A percentile compares a stretch with the other conserved stretches of the same genome.
Conservation (phyloP, 441 rosid species). For the Corymbia calophylla region DNA sequence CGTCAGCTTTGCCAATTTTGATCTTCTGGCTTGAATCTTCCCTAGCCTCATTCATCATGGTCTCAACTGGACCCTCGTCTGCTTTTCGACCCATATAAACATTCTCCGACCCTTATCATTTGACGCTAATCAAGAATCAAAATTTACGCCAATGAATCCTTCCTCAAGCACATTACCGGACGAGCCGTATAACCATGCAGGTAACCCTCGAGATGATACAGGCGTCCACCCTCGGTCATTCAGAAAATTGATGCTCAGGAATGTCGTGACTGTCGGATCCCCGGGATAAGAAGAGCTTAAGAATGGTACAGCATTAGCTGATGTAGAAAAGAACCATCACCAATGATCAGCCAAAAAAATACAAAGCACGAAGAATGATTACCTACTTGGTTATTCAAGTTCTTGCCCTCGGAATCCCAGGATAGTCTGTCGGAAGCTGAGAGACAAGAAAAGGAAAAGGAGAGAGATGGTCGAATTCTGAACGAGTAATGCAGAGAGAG, state of each 20-base stretch:
- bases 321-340: neutral
- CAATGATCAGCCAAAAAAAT: neutral
- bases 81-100: neutral
- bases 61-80: constrained; percentile 1
- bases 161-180: neutral
- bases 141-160: neutral
- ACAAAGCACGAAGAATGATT: neutral
- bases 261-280: neutral
- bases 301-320: neutral
- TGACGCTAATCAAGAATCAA: neutral
- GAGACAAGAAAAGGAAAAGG: neutral
- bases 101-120: neutral
- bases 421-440: neutral
- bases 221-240: neutral
- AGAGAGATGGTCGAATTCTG: neutral
- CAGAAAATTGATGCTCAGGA: neutral
- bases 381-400: neutral
- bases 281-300: neutral
- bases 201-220: neutral
- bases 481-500: neutral
- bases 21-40: constrained; percentile 27
- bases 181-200: neutral
- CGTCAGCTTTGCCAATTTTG: constrained; percentile 19
- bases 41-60: constrained; percentile 48
- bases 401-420: neutral